A percentile compares a stretch with the other conserved stretches of the same genome.
Evolutionary conservation across 116 monocot species (phyloP).

Genomic region (Zostera marina): DNA sequence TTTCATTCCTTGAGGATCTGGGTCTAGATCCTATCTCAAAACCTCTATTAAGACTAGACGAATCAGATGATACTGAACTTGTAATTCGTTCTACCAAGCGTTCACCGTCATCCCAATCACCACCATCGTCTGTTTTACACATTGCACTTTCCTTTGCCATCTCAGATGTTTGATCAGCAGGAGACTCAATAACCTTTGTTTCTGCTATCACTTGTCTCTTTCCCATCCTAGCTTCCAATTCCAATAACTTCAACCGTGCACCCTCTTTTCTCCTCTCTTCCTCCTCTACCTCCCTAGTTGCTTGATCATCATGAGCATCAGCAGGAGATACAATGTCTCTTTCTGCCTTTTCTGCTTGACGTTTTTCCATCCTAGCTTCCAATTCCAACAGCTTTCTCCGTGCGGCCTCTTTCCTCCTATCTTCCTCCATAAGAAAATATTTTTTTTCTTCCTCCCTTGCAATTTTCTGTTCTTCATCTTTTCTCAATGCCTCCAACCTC

Average conservation of each 20-base stretch:
- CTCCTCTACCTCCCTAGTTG: constrained; percentile 13
- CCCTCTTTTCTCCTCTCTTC: constrained; percentile 92
- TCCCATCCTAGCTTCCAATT: constrained; percentile 82
- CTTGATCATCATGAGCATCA: constrained; percentile 9
- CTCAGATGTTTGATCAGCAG: constrained; percentile 11
- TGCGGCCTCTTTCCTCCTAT: constrained; percentile 87
- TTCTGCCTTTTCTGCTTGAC: constrained; percentile 30
- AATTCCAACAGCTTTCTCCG: constrained; percentile 64
- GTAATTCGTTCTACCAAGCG: constrained; percentile 35
- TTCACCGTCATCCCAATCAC: constrained; percentile 55
- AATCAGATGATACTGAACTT: constrained; percentile 34
- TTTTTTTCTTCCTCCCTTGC: constrained; percentile 85
- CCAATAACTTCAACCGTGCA: constrained; percentile 63
- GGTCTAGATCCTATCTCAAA: constrained; percentile 23
- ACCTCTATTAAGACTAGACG: constrained; percentile 24
- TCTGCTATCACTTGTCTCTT: constrained; percentile 38
- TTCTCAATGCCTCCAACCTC: constrained; percentile 43
- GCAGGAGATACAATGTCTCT: constrained; percentile 21
- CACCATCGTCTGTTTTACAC: constrained; percentile 13
- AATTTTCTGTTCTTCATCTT: constrained; percentile 59
- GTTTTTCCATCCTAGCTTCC: constrained; percentile 73
- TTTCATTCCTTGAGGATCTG: constrained; percentile 22
- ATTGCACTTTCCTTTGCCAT: constrained; percentile 22
- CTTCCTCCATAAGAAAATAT: constrained; percentile 57
- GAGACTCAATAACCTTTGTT: constrained; percentile 16